phyloP scores from a whole-genome alignment of 345 rosid species.

The Citrus medica region DNA sequence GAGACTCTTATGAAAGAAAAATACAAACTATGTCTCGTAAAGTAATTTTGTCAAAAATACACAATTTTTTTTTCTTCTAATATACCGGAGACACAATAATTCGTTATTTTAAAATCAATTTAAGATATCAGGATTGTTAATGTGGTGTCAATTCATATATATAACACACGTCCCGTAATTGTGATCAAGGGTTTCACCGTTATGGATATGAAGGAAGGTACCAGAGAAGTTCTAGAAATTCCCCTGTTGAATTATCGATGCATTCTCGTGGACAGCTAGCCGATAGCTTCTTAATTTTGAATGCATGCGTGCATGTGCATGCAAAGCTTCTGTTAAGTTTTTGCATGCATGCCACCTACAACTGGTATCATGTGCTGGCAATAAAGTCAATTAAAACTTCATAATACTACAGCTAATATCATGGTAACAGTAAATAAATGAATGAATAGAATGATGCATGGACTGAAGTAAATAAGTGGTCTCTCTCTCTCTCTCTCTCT shows the following conservation, averaged over 20 bases:
- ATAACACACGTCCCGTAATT: no score
- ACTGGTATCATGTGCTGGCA: slow-evolving; percentile 39
- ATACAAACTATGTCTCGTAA: no score
- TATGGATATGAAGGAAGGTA: background rate
- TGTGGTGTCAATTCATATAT: no score
- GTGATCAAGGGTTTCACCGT: background rate
- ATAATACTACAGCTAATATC: background rate
- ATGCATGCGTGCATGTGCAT: slow-evolving; percentile 9
- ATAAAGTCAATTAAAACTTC: slow-evolving; percentile 16
- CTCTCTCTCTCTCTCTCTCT: background rate
- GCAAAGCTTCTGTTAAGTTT: background rate
- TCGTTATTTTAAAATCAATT: no score
- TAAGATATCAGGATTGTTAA: no score
- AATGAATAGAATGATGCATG: background rate
- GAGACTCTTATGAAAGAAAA: no score
- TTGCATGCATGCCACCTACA: slow-evolving; percentile 38
- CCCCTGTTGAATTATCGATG: background rate
- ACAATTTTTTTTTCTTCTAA: no score
- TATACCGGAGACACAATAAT: no score
- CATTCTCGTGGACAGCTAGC: slow-evolving; percentile 1
- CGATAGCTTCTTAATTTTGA: slow-evolving; percentile 13
- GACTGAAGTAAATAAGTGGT: background rate
- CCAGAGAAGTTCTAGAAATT: background rate
- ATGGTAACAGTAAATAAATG: background rate
- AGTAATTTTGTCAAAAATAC: no score